These are phyloP conservation scores for Ustilago hordei DNA, from an alignment of 1,284 basidiomycete species.

Conservation along the genomic window DNA sequence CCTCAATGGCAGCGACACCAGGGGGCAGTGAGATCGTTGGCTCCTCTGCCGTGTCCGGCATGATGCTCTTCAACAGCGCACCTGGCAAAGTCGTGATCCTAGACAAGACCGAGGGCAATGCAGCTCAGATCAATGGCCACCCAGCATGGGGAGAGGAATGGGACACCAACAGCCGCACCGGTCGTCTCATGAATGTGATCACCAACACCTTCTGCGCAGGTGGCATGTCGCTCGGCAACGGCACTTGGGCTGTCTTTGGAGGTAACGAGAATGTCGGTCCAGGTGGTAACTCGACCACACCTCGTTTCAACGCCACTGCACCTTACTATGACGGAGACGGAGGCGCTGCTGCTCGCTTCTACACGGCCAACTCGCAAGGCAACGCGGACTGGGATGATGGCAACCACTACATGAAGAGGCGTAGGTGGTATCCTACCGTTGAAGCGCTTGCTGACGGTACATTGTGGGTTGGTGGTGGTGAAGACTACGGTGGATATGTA, in stretches of 20 bases:
- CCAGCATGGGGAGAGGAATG: constrained; percentile 60
- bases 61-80: constrained; percentile 63
- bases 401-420: constrained; percentile 34
- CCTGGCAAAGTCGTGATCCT: constrained; percentile 67
- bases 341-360: constrained; percentile 45
- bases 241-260: constrained; percentile 65
- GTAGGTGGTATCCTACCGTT: constrained; percentile 50
- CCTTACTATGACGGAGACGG: constrained; percentile 49
- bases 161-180: constrained; percentile 47
- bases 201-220: constrained; percentile 70
- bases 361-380: constrained; percentile 26
- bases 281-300: constrained; percentile 52
- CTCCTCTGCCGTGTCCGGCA: constrained; percentile 58
- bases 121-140: constrained; percentile 42
- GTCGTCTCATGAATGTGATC: constrained; percentile 60
- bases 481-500: constrained; percentile 46
- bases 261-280: constrained; percentile 66
- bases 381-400: constrained; percentile 40
- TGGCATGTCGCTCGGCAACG: constrained; percentile 67
- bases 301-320: constrained; percentile 27
- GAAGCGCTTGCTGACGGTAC: constrained; percentile 48
- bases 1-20: constrained; percentile 41
- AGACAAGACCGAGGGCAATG: constrained; percentile 70
- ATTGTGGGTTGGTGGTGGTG: constrained; percentile 41
- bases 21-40: constrained; percentile 50